Base-by-base conservation (phyloP, 257 asterid species). In the Solanum lycopersicoides region DNA sequence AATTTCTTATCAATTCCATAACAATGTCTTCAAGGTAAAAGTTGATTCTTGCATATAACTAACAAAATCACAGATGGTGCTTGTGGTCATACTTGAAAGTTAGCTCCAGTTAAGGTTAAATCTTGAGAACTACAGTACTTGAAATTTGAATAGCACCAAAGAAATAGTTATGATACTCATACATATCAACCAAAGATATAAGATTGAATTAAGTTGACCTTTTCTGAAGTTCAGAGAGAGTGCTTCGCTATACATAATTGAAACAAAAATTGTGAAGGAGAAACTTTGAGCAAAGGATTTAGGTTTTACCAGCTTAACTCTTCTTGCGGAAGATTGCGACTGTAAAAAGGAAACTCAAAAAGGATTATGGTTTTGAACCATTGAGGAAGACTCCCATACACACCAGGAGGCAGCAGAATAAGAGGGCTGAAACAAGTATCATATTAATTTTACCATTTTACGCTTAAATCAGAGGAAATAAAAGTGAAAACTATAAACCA, bases 281-380 rank as follows among this genome's bases (percentile, higher is more conserved):
- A 35, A 63, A 73, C 75, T 65, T 60, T 9, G 75, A 72, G 75
- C 56, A 53, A 66, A 65, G 42, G 53, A 73, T 44, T 84, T 11
- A 69, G 34, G 39, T 75, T 90, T 87, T 92, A 97, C 99, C 98
- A 95, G 95, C 87, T 92, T 74, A 66, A n/a, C 82, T 85, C 92
- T 89, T 92, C 96, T 87, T 63, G 94, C 63, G 98, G 94, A 73
- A 97, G 95, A 89, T 87, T 89, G 80, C 94, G 98, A 90, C 91
- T 97, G 87, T 97, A 97, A 59, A 96, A 86, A 84, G 99, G 99
- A 86, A 95, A 92, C 93, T 97, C 99, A 21, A 97, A 94, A 59
- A 97, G 92, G 89, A 96, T 92, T 6, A 91, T 84, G 60, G 93
- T 50, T 89, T 95, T 95, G 88, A 96, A 87, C 98, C 98, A 97